Base-by-base conservation (phyloP, 805 yeast genomes). In the Wilhelminamyces savonicus region DNA sequence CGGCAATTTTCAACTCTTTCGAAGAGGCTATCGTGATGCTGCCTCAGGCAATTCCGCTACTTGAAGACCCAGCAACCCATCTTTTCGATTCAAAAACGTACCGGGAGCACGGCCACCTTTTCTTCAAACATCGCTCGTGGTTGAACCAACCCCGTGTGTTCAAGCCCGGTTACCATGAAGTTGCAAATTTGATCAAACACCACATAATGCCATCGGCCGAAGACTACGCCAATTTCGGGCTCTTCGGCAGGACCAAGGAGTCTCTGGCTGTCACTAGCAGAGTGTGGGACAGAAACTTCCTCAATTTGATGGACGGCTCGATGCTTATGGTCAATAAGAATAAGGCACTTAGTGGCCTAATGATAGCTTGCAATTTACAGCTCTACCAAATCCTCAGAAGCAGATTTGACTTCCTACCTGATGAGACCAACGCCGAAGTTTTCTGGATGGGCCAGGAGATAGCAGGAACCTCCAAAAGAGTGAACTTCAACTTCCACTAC, bases 371-470 rank as follows among this genome's bases (percentile, higher is more conserved):
- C n/a, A 48, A 44, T 27, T 30, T 57, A 14, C 58, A 50, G 21
- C 27, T 47, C 15, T 50, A 47, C 25, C 35, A 40, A n/a, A 17
- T 52, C 1, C 37, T 55, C 4, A 21, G 35, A 4, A 31, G 46
- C 3, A 36, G 59, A 32, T 49, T 53, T 20, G 42, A 43, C 4
- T 16, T 29, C 4, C 23, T 27, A 2, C 21, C 27, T 4, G 30
- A 35, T 13, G 33, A 33, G 11, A 22, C 43, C 8, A 41, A 38
- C 24, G 40, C 44, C 5, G 66, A 59, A 17, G 40, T 41, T 18
- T 28, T 60, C 14, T 59, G 66, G 66, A 18, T 59, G 5, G 63
- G 65, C 3, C 54, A 52, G 32, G 58, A 54, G 26, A 32, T 57
- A 4, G 42, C 61, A 1, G 66, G 62, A 0, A 17, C 31, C 1